phyloP scores from a whole-genome alignment of 2,329 filamentous ascomycete genomes.

The Tympanopsis confertula region DNA sequence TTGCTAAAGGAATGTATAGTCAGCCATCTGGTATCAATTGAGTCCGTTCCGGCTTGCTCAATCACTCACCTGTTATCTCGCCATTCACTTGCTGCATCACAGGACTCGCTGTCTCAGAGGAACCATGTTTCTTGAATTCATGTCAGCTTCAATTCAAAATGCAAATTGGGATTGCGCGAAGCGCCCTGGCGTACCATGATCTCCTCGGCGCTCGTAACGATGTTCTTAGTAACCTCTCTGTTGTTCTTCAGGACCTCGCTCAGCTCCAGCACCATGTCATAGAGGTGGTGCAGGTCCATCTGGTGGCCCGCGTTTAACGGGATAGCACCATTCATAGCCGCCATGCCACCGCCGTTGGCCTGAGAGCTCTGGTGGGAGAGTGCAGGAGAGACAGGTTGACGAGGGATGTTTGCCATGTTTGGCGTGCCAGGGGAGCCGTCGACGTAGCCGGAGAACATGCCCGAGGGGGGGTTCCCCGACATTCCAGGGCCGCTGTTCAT shows the following conservation, averaged over 20 bases:
- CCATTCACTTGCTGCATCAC: constrained; percentile 27
- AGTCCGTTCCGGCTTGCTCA: no score
- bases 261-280: constrained; percentile 33
- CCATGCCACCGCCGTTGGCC: constrained; percentile 19
- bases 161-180: neutral
- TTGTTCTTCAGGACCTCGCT: constrained; percentile 34
- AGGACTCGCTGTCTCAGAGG: constrained; percentile 22
- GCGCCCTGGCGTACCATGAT: constrained; percentile 22
- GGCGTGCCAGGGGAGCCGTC: constrained; percentile 16
- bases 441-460: constrained; percentile 17
- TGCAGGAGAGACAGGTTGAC: constrained; percentile 15
- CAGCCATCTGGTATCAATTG: neutral
- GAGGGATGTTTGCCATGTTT: constrained; percentile 12
- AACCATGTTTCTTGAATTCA: constrained; percentile 25
- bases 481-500: constrained; percentile 18
- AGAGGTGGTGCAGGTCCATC: constrained; percentile 36
- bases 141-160: neutral
- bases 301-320: constrained; percentile 34
- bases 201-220: constrained; percentile 34
- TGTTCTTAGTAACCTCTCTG: constrained; percentile 32
- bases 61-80: constrained; percentile 23
- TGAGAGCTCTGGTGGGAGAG: constrained; percentile 11
- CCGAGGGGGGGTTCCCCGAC: constrained; percentile 12
- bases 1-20: constrained; percentile 15
- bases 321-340: constrained; percentile 21